Percentiles rank a stretch among this genome's conserved stretches.
phyloP scores from a whole-genome alignment of 129 eudicot species.

The Rutidosis leptorrhynchoides region DNA sequence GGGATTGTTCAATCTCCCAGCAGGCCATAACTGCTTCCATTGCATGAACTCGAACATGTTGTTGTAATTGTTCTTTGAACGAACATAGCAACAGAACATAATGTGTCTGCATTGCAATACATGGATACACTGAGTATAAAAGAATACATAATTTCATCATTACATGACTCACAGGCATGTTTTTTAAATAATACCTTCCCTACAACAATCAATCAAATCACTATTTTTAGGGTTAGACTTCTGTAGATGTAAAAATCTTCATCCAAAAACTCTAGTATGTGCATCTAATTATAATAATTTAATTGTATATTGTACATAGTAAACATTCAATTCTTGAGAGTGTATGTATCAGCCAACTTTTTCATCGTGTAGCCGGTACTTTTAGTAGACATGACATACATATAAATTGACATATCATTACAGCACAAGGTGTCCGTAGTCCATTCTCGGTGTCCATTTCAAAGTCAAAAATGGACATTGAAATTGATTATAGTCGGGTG shows the following conservation, averaged over 20 bases:
- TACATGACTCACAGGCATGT: background rate
- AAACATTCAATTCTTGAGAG: background rate
- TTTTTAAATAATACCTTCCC: background rate
- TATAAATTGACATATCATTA: no score
- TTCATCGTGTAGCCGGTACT: no score
- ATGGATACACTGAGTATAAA: conserved; percentile 5
- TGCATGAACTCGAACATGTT: conserved; percentile 90
- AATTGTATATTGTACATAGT: no score
- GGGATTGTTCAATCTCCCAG: conserved; percentile 90
- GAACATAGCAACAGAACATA: conserved; percentile 83
- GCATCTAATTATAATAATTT: no score
- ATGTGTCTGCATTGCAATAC: conserved; percentile 58
- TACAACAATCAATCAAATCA: background rate
- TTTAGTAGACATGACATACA: background rate
- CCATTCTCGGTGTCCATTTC: no score
- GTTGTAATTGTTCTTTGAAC: conserved; percentile 85
- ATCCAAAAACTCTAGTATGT: no score
- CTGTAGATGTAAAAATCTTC: background rate
- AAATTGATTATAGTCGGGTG: no score
- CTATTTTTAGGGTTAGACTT: background rate
- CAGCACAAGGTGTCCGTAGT: no score
- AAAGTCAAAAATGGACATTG: no score
- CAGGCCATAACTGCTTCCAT: conserved; percentile 99
- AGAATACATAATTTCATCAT: conserved; percentile 6
- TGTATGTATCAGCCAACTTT: background rate